Evolutionary conservation across 345 rosid species (phyloP), one percentile per base, ranked within the genome.

Genomic region (Turnera subulata): DNA sequence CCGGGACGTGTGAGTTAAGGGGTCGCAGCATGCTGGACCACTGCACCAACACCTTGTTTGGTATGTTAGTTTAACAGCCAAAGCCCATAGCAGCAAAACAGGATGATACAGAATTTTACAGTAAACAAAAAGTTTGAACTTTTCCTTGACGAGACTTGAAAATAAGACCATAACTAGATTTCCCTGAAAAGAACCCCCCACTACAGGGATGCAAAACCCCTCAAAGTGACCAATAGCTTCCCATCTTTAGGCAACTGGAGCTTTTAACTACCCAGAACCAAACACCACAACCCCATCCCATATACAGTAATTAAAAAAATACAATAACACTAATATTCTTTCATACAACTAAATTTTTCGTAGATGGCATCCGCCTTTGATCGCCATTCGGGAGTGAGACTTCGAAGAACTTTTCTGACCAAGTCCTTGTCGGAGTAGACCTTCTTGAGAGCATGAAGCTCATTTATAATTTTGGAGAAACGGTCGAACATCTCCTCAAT

Each of bases 121-220:
- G 22, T 43, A 57, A 5, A n/a, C 21, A 11, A 51, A 22, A 17
- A 42, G 15, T 21, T 17, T 12, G 50, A 24, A 29, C 74, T 52
- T 71, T 53, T 45, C 1, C 25, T 53, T 64, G 80, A 76, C 72
- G 77, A 63, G 84, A 71, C 81, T 61, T 53, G 17, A 48, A 42
- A 62, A 55, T 39, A 46, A 58, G 45, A 42, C 62, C 33, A 46
- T 2, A 3, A 39, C 20, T 20, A 48, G 39, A 72, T 58, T 49
- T 50, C 49, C 63, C 46, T 62, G 81, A 73, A 76, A 73, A 58
- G 70, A 69, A 73, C 69, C 35, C 57, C 57, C 5, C 54, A 32
- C 63, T 47, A 23, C 43, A 26, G 5, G 17, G 64, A 68, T 68
- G 57, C 66, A 50, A 29, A 56, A 11, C 55, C 53, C 46, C 35